phyloP scores from a whole-genome alignment of 225 moss, liverwort and hornwort genomes.

The Pseudisothecium myosuroides region DNA sequence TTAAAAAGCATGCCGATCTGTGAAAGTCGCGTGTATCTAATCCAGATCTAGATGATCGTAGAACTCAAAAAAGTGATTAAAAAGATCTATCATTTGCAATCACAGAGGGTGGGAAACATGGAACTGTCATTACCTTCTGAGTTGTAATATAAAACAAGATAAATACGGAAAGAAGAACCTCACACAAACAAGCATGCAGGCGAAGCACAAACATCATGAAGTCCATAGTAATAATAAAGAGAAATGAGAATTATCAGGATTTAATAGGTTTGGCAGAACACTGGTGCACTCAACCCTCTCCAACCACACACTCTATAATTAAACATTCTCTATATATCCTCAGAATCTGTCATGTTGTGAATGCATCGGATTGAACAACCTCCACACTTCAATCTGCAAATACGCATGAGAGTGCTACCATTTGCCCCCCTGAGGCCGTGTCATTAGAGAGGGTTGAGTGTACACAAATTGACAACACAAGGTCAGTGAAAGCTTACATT shows the following conservation, averaged over 20 bases:
- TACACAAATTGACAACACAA: neutral
- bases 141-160: neutral
- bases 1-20: neutral
- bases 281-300: neutral
- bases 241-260: neutral
- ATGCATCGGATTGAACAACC: neutral
- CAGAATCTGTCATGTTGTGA: neutral
- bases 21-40: neutral
- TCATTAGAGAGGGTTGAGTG: neutral
- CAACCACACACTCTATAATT: neutral
- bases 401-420: neutral
- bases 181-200: neutral
- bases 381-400: neutral
- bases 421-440: neutral
- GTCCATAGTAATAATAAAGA: neutral
- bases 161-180: neutral
- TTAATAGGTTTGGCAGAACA: neutral
- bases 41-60: neutral
- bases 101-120: neutral
- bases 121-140: neutral
- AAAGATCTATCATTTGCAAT: neutral
- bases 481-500: slow-evolving; percentile 43
- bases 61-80: neutral
- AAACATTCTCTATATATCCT: neutral
- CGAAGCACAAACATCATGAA: neutral